Conservation (phyloP, 345 rosid genomes). For the Geranium brycei region DNA sequence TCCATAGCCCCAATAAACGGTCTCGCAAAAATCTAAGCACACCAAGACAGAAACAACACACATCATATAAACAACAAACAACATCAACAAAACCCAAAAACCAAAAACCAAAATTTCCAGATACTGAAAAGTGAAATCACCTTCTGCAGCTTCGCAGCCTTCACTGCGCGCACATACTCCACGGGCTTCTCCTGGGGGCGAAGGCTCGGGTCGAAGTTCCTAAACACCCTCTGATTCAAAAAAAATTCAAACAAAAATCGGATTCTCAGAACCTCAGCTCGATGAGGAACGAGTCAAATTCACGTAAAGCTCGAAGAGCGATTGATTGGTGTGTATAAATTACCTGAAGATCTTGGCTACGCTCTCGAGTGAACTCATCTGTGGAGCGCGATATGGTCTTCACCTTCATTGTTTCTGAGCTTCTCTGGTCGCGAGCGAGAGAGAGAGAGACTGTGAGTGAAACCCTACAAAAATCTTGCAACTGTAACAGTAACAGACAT, state of each 20-base stretch:
- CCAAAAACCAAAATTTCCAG: neutral
- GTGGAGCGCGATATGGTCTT: constrained; percentile 71
- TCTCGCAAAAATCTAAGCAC: constrained; percentile 67
- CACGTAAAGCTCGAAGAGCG: too few relatives aligned
- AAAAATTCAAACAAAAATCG: neutral
- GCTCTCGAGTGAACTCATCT: constrained; percentile 88
- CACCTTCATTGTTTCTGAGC: constrained; percentile 36
- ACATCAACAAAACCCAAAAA: neutral
- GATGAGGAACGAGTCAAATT: too few relatives aligned
- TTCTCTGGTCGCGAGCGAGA: neutral
- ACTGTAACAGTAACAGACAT: neutral
- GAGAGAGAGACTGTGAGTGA: neutral
- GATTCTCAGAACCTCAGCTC: neutral
- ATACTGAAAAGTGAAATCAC: constrained; percentile 14
- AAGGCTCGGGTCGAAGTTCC: constrained; percentile 68
- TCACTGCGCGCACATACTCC: constrained; percentile 78
- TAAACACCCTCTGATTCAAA: constrained; percentile 57
- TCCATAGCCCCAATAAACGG: constrained; percentile 96
- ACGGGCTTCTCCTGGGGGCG: constrained; percentile 76
- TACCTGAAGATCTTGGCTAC: constrained; percentile 94
- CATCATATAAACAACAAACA: neutral
- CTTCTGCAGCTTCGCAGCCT: constrained; percentile 90
- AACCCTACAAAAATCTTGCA: constrained; percentile 1
- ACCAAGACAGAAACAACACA: neutral
- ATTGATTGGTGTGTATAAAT: neutral